phyloP scores from a whole-genome alignment of 257 asterid species.

The Scutellaria baicalensis region DNA sequence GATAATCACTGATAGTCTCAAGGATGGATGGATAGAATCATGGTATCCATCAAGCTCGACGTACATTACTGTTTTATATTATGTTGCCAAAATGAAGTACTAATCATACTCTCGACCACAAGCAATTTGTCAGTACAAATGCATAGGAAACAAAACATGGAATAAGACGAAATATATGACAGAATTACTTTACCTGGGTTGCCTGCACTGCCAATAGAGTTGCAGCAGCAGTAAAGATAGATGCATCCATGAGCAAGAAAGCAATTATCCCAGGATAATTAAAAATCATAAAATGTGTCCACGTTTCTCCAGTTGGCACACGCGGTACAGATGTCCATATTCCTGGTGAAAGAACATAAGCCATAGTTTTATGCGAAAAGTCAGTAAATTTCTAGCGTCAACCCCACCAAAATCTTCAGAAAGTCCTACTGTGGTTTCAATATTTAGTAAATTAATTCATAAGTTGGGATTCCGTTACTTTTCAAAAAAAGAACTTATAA shows the following conservation, averaged over 20 bases:
- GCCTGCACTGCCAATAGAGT: conserved; percentile 58
- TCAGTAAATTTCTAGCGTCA: neutral
- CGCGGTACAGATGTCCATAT: conserved; percentile 59
- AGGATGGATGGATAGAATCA: neutral
- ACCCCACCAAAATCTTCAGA: neutral
- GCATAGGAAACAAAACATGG: neutral
- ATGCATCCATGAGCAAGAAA: conserved; percentile 68
- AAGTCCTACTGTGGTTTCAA: neutral
- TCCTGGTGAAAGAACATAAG: conserved; percentile 43
- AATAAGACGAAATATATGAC: neutral
- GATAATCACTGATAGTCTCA: neutral
- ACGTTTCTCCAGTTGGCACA: conserved; percentile 41
- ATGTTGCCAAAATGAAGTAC: neutral
- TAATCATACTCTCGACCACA: neutral
- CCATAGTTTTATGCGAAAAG: neutral
- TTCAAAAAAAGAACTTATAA: too few species aligned
- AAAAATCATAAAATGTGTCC: conserved; percentile 50
- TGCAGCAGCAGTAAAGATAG: conserved; percentile 52
- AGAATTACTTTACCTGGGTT: conserved; percentile 48
- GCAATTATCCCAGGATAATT: conserved; percentile 65
- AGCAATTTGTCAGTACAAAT: neutral
- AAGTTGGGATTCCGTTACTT: too few species aligned
- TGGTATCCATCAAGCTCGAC: neutral
- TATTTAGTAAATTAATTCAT: neutral
- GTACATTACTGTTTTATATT: neutral